These are phyloP conservation scores for Boletellus ananiceps DNA, from an alignment of 768 basidiomycete species.

Conservation along the genomic window DNA sequence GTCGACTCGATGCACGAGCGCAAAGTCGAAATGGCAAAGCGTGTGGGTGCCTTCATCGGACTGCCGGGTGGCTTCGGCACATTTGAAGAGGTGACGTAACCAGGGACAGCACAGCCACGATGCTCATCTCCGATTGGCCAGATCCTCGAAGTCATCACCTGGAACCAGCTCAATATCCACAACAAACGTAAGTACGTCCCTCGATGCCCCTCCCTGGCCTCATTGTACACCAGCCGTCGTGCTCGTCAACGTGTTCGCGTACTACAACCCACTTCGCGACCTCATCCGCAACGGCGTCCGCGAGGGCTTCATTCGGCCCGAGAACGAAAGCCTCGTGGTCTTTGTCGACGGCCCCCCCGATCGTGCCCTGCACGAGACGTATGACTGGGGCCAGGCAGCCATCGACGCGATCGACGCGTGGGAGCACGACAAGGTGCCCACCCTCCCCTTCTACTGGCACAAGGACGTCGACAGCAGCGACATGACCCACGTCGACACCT, in stretches of 20 bases:
- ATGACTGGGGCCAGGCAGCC: slow-evolving; percentile 76
- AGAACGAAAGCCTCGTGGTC: slow-evolving; percentile 56
- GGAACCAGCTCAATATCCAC: slow-evolving; percentile 90
- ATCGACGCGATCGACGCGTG: slow-evolving; percentile 61
- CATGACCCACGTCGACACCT: slow-evolving; percentile 10
- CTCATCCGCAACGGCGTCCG: slow-evolving; percentile 64
- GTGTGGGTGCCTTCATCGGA: slow-evolving; percentile 76
- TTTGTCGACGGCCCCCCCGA: slow-evolving; percentile 73
- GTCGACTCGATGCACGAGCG: slow-evolving; percentile 86
- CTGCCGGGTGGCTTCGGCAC: slow-evolving; percentile 95
- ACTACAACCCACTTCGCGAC: slow-evolving; percentile 76
- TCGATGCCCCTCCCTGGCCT: neutral
- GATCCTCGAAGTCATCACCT: slow-evolving; percentile 90
- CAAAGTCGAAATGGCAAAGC: slow-evolving; percentile 86
- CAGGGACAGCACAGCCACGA: neutral
- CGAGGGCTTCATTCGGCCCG: slow-evolving; percentile 68
- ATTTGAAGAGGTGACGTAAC: slow-evolving; percentile 71
- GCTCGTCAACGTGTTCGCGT: slow-evolving; percentile 79
- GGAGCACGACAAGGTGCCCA: slow-evolving; percentile 35
- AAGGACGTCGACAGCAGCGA: slow-evolving; percentile 34
- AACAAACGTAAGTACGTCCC: slow-evolving; percentile 58
- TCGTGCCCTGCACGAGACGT: slow-evolving; percentile 47
- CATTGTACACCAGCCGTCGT: slow-evolving; percentile 56
- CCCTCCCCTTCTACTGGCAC: slow-evolving; percentile 48
- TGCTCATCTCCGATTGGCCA: slow-evolving; percentile 25